Conservation (phyloP, 495 filamentous ascomycete species). For the Recurvomyces mirabilis region DNA sequence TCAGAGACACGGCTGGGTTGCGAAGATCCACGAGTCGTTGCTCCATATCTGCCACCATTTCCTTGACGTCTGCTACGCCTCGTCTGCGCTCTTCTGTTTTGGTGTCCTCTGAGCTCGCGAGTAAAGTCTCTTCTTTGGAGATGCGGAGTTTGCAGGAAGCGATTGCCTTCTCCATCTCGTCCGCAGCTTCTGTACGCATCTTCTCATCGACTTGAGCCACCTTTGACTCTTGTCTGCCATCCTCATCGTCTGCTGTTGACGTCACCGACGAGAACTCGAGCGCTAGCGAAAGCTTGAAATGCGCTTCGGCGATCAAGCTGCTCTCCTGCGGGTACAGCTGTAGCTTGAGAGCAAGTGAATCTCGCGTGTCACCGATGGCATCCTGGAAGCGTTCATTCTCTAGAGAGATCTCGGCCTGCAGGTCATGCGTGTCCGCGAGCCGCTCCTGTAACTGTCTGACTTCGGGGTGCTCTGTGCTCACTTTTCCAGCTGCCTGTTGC, state of each 20-base stretch:
- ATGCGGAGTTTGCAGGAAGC: slow-evolving; percentile 66
- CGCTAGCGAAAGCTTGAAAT: slow-evolving; percentile 91
- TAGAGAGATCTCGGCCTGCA: slow-evolving; percentile 85
- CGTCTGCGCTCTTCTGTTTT: slow-evolving; percentile 45
- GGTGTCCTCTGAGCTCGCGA: slow-evolving; percentile 36
- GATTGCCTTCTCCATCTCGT: slow-evolving; percentile 74
- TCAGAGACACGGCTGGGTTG: slow-evolving; percentile 42
- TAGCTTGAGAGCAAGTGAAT: slow-evolving; percentile 63
- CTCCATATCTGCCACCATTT: slow-evolving; percentile 81
- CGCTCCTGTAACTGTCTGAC: slow-evolving; percentile 63
- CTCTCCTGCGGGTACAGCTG: slow-evolving; percentile 67
- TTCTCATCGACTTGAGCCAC: slow-evolving; percentile 45
- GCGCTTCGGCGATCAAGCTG: slow-evolving; percentile 76
- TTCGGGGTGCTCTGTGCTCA: slow-evolving; percentile 20
- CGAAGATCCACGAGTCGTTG: slow-evolving; percentile 68
- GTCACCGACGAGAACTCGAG: slow-evolving; percentile 85
- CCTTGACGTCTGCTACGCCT: slow-evolving; percentile 71
- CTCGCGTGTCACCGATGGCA: slow-evolving; percentile 68
- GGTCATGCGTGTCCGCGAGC: slow-evolving; percentile 80
- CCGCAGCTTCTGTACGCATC: slow-evolving; percentile 63
- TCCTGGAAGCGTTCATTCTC: slow-evolving; percentile 82
- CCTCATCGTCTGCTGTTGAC: slow-evolving; percentile 36
- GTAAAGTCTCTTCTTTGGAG: slow-evolving; percentile 55
- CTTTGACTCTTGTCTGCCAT: slow-evolving; percentile 30
- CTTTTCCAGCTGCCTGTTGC: slow-evolving; percentile 44